These are phyloP conservation scores for Teunomyces kruisii DNA, from an alignment of 805 yeast genomes.

Conservation along the genomic window DNA sequence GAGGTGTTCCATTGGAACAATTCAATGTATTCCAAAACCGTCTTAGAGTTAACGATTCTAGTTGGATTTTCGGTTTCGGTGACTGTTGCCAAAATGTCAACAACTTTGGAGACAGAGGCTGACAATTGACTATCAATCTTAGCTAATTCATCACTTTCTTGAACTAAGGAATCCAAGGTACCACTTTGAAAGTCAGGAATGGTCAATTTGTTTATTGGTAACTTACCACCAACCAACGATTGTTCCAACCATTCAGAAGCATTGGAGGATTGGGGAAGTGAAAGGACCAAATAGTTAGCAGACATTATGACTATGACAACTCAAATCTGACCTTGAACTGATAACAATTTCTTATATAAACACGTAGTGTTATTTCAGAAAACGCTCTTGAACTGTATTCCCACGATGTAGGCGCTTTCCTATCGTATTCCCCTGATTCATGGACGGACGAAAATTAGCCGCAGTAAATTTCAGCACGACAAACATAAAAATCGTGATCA, in stretches of 20 bases:
- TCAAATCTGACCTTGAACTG: not conserved
- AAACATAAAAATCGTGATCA: not conserved
- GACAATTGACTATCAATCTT: conserved; percentile 81
- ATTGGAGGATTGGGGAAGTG: conserved; percentile 54
- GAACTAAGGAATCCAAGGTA: conserved; percentile 86
- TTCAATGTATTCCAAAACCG: conserved; percentile 65
- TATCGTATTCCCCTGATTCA: conserved; percentile 4
- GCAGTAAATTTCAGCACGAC: conserved; percentile 2
- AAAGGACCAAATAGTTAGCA: conserved; percentile 53
- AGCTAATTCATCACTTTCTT: conserved; percentile 84
- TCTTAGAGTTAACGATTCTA: conserved; percentile 41
- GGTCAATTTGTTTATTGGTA: conserved; percentile 52
- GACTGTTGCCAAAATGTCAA: conserved; percentile 63
- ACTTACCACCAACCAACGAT: conserved; percentile 53
- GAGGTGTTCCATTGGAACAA: conserved; percentile 84
- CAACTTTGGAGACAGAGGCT: conserved; percentile 65
- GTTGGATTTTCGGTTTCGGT: conserved; percentile 21
- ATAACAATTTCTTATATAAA: not conserved
- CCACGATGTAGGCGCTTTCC: not conserved
- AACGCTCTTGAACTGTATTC: not conserved
- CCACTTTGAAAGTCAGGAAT: conserved; percentile 92
- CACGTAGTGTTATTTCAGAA: not conserved
- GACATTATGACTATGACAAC: conserved; percentile 28
- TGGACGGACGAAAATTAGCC: not conserved
- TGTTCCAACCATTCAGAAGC: conserved; percentile 56